A percentile compares a stretch with the other conserved stretches of the same genome.
Evolutionary conservation across 495 filamentous ascomycete genomes (phyloP).

Genomic region (Penicillium atrosanguineum): DNA sequence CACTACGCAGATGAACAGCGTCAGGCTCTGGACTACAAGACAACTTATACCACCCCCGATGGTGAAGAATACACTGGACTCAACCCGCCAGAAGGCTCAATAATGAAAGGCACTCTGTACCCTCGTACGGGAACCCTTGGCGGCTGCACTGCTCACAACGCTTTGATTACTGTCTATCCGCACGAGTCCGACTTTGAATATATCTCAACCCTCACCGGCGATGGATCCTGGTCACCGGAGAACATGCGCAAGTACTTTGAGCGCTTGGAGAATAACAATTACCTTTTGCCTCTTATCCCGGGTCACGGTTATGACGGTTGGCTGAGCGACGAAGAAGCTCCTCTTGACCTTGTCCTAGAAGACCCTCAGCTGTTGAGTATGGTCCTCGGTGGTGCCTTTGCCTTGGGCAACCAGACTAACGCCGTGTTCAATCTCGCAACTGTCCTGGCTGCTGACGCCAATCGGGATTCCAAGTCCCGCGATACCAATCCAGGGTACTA

Average conservation of each 20-base stretch:
- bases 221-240: slow-evolving; percentile 38
- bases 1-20: slow-evolving; percentile 42
- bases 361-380: slow-evolving; percentile 53
- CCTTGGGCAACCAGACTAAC: slow-evolving; percentile 46
- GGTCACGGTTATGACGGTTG: slow-evolving; percentile 60
- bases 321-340: slow-evolving; percentile 49
- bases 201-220: slow-evolving; percentile 41
- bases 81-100: slow-evolving; percentile 37
- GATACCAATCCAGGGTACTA: slow-evolving; percentile 46
- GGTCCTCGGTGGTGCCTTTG: slow-evolving; percentile 48
- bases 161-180: slow-evolving; percentile 39
- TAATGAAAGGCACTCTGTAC: slow-evolving; percentile 40
- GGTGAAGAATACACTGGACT: slow-evolving; percentile 37
- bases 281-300: slow-evolving; percentile 33
- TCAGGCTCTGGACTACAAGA: slow-evolving; percentile 43
- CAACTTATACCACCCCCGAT: slow-evolving; percentile 38
- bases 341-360: slow-evolving; percentile 44
- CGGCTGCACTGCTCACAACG: slow-evolving; percentile 47
- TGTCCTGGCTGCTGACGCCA: slow-evolving; percentile 52
- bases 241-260: slow-evolving; percentile 46
- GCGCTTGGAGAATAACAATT: slow-evolving; percentile 52
- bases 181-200: slow-evolving; percentile 46
- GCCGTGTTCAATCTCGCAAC: slow-evolving; percentile 35
- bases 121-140: slow-evolving; percentile 46
- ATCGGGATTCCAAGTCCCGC: slow-evolving; percentile 38